A percentile compares a stretch with the other conserved stretches of the same genome.
phyloP scores from a whole-genome alignment of 73 alveolate species.

The Tetrahymena borealis region DNA sequence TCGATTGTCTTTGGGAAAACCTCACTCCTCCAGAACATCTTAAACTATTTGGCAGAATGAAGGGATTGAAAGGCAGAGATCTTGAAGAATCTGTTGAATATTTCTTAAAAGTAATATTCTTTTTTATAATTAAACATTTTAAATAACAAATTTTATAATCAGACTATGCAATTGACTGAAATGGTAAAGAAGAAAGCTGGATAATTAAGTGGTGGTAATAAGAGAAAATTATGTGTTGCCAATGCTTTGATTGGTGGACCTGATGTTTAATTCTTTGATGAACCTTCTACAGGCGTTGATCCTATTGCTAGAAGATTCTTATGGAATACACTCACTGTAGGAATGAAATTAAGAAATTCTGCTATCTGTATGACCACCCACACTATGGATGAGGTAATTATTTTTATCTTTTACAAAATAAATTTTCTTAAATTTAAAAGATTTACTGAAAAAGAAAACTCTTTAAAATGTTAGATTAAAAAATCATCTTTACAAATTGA shows the following conservation, averaged over 20 bases:
- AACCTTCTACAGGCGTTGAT: constrained; percentile 75
- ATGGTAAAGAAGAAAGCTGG: constrained; percentile 35
- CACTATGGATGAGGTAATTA: constrained; percentile 84
- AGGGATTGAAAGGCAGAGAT: constrained; percentile 39
- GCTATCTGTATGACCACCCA: constrained; percentile 85
- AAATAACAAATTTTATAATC: neutral
- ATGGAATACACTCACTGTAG: constrained; percentile 38
- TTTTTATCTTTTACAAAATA: neutral
- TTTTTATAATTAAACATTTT: no score
- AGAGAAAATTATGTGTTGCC: constrained; percentile 73
- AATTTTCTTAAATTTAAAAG: no score
- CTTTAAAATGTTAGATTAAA: no score
- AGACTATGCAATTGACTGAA: constrained; percentile 7
- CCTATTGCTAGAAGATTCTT: constrained; percentile 61
- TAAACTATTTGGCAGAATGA: constrained; percentile 48
- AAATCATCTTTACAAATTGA: no score
- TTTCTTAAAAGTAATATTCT: constrained; percentile 6
- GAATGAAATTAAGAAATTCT: constrained; percentile 36
- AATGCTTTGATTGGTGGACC: constrained; percentile 69
- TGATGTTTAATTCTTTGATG: constrained; percentile 59
- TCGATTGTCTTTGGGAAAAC: constrained; percentile 54
- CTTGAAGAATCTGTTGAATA: constrained; percentile 3
- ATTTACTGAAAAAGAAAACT: no score
- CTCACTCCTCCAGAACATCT: constrained; percentile 61
- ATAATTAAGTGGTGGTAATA: constrained; percentile 78